Evolutionary conservation across 345 rosid genomes (phyloP).

Genomic region (Murraya paniculata): DNA sequence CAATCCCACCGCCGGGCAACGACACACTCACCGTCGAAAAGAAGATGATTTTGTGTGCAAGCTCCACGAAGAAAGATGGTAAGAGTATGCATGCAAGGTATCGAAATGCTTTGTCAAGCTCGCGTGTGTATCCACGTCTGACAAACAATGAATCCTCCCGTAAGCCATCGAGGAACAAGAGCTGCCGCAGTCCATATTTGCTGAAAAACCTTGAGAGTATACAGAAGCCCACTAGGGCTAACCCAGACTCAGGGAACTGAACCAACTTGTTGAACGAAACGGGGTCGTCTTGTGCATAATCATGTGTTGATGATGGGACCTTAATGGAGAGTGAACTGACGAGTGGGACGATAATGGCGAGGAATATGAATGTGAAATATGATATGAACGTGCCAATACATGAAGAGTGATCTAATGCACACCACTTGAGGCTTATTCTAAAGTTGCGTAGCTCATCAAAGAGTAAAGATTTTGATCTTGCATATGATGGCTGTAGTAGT

Average conservation of each 20-base stretch:
- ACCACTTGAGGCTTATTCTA: conserved; percentile 58
- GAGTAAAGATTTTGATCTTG: conserved; percentile 36
- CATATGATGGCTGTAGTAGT: conserved; percentile 29
- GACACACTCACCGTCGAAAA: conserved; percentile 45
- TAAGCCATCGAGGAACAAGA: conserved; percentile 60
- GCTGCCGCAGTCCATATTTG: conserved; percentile 47
- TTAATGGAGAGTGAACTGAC: conserved; percentile 32
- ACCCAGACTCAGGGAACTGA: conserved; percentile 63
- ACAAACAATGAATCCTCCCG: conserved; percentile 47
- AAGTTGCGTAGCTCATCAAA: conserved; percentile 49
- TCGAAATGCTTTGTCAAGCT: conserved; percentile 61
- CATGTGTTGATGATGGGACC: conserved; percentile 23
- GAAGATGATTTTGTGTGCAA: conserved; percentile 60
- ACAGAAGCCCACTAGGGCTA: conserved; percentile 55
- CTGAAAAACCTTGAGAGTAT: conserved; percentile 55
- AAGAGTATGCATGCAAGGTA: conserved; percentile 61
- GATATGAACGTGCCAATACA: conserved; percentile 47
- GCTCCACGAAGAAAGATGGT: conserved; percentile 65
- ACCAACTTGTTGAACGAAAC: conserved; percentile 55
- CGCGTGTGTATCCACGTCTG: conserved; percentile 43
- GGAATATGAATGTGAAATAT: conserved; percentile 37
- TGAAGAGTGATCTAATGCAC: conserved; percentile 70
- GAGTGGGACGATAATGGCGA: conserved; percentile 47
- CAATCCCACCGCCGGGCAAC: conserved; percentile 27
- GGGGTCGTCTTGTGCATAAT: conserved; percentile 19